Evolutionary conservation across 2,329 filamentous ascomycete species (phyloP).

Genomic region (Colletotrichum shisoi): DNA sequence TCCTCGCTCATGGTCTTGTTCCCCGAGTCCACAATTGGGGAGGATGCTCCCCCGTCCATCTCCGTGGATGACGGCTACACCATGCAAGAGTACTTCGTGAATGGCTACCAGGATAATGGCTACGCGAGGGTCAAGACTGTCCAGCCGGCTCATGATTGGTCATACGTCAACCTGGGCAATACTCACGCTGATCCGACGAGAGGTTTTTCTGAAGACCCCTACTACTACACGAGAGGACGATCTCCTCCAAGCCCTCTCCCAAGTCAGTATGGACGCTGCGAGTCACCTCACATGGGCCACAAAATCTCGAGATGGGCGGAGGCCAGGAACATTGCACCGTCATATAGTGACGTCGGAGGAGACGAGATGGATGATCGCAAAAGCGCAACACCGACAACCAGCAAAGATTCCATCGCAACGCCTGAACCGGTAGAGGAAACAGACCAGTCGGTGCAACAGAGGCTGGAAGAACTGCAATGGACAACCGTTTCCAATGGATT

Average conservation of each 20-base stretch:
- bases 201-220: constrained; percentile 52
- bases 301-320: constrained; percentile 51
- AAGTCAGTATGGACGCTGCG: constrained; percentile 52
- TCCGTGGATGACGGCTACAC: constrained; percentile 54
- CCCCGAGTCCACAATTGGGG: constrained; percentile 51
- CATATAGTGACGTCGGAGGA: constrained; percentile 49
- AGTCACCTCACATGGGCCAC: constrained; percentile 44
- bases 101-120: constrained; percentile 48
- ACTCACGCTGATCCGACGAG: constrained; percentile 50
- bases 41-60: constrained; percentile 46
- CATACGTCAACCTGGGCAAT: constrained; percentile 50
- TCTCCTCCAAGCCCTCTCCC: constrained; percentile 63
- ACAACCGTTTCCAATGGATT: constrained; percentile 35
- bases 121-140: constrained; percentile 52
- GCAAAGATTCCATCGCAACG: constrained; percentile 23
- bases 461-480: constrained; percentile 34
- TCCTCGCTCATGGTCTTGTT: constrained; percentile 75
- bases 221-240: constrained; percentile 60
- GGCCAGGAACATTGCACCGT: constrained; percentile 51
- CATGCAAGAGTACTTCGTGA: constrained; percentile 51
- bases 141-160: constrained; percentile 56
- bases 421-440: constrained; percentile 31
- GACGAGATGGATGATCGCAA: constrained; percentile 39
- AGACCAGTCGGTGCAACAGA: constrained; percentile 23
- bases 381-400: constrained; percentile 39